A percentile compares a stretch with the other conserved stretches of the same genome.
Evolutionary conservation across 805 yeast species (phyloP).

Genomic region (Gaillardinia entomophila): DNA sequence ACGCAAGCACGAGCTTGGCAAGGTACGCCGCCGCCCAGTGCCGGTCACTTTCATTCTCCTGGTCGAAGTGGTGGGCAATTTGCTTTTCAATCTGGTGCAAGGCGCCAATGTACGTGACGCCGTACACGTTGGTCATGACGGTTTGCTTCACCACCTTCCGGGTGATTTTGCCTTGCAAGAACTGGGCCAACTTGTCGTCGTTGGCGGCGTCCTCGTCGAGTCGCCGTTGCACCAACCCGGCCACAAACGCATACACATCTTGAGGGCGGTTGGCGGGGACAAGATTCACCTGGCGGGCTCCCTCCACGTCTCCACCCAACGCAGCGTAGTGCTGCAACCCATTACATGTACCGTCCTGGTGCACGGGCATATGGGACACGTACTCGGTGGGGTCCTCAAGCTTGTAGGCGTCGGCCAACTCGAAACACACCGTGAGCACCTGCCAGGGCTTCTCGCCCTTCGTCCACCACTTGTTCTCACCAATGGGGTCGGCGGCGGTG

Average conservation of each 20-base stretch:
- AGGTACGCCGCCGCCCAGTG: constrained; percentile 46
- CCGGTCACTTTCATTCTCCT: constrained; percentile 33
- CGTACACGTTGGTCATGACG: constrained; percentile 97
- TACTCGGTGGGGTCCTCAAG: constrained; percentile 59
- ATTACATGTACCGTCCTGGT: constrained; percentile 84
- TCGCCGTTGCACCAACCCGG: constrained; percentile 52
- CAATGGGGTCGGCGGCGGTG: constrained; percentile 60
- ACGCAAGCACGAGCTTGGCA: constrained; percentile 71
- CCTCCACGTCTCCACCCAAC: constrained; percentile 77
- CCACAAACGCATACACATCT: constrained; percentile 72
- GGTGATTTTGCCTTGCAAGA: constrained; percentile 56
- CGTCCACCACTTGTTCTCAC: constrained; percentile 59
- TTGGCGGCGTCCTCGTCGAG: constrained; percentile 48
- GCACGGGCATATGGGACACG: constrained; percentile 71
- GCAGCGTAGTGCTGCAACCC: constrained; percentile 88
- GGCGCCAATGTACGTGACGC: constrained; percentile 94
- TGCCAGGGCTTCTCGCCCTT: constrained; percentile 84
- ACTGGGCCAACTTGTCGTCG: constrained; percentile 50
- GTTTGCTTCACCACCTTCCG: constrained; percentile 94
- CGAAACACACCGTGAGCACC: constrained; percentile 64
- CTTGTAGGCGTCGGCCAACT: constrained; percentile 54
- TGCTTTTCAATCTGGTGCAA: constrained; percentile 81
- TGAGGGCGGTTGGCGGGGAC: constrained; percentile 68
- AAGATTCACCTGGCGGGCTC: constrained; percentile 75
- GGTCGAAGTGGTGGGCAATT: constrained; percentile 52